Percentiles rank a stretch among this genome's conserved stretches.
These are phyloP conservation scores for Macrolepiota fuliginosa DNA, from an alignment of 768 basidiomycete species.

Conservation along the genomic window DNA sequence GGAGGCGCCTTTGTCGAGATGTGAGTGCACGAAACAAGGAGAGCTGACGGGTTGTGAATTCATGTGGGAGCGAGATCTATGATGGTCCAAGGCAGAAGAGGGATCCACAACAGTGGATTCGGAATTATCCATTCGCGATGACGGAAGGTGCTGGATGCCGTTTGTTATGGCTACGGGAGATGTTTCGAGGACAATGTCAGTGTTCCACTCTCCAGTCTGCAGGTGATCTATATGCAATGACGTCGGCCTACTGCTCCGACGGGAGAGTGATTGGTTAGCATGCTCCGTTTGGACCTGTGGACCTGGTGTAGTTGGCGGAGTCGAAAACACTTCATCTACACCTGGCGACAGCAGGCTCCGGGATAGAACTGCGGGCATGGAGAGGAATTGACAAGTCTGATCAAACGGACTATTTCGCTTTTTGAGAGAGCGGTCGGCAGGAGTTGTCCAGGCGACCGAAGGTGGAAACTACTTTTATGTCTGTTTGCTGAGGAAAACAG, in stretches of 20 bases:
- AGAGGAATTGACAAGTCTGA: not conserved
- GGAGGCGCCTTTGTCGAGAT: slow-evolving; percentile 80
- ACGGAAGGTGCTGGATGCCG: slow-evolving; percentile 1
- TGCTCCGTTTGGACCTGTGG: slow-evolving; percentile 13
- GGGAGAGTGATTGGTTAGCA: slow-evolving; percentile 29
- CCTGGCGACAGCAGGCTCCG: slow-evolving; percentile 29
- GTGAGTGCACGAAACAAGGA: slow-evolving; percentile 92
- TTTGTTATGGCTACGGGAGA: slow-evolving; percentile 23
- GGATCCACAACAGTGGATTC: slow-evolving; percentile 17
- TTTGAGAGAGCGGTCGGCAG: not conserved
- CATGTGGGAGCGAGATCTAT: slow-evolving; percentile 21
- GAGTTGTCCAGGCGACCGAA: slow-evolving; percentile 10
- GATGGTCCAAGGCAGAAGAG: slow-evolving; percentile 17
- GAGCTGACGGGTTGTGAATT: slow-evolving; percentile 47
- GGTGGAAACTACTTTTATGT: not conserved
- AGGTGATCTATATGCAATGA: slow-evolving; percentile 41
- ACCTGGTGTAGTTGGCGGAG: slow-evolving; percentile 38
- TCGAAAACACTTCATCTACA: slow-evolving; percentile 36
- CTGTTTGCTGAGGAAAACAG: not conserved
- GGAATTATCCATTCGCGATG: slow-evolving; percentile 11
- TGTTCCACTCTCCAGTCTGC: slow-evolving; percentile 33
- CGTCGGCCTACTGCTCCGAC: slow-evolving; percentile 41
- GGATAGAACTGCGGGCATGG: not conserved
- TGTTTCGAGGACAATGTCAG: slow-evolving; percentile 41
- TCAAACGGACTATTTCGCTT: not conserved